Percentiles rank a stretch among this genome's conserved stretches.
phyloP scores from a whole-genome alignment of 225 moss, liverwort and hornwort species.

The Marchantia paleacea region DNA sequence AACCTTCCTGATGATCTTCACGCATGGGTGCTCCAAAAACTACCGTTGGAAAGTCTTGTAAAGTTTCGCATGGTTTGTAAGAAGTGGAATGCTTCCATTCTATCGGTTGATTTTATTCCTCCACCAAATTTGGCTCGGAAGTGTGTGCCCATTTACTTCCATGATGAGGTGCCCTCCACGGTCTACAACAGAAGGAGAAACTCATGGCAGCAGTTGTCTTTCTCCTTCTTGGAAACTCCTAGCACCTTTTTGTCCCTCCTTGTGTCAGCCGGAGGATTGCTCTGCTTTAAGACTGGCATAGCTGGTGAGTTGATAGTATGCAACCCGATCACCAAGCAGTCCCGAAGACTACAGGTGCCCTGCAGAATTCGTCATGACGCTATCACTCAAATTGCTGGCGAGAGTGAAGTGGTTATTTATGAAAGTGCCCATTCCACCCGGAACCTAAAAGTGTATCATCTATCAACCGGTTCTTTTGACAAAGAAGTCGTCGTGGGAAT shows the following conservation, averaged over 20 bases:
- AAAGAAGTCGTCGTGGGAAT: slow-evolving; percentile 43
- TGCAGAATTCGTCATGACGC: slow-evolving; percentile 27
- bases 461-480: slow-evolving; percentile 32
- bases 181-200: slow-evolving; percentile 41
- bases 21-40: slow-evolving; percentile 31
- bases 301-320: slow-evolving; percentile 40
- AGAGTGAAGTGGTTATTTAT: slow-evolving; percentile 18
- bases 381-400: slow-evolving; percentile 19
- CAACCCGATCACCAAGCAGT: slow-evolving; percentile 45
- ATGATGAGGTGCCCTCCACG: slow-evolving; percentile 32
- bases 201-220: slow-evolving; percentile 34
- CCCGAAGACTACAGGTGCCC: slow-evolving; percentile 30
- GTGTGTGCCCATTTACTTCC: slow-evolving; percentile 41
- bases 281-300: slow-evolving; percentile 40
- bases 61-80: slow-evolving; percentile 43
- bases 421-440: slow-evolving; percentile 29
- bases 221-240: slow-evolving; percentile 30
- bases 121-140: slow-evolving; percentile 41
- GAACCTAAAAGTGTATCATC: slow-evolving; percentile 29
- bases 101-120: slow-evolving; percentile 39
- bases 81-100: slow-evolving; percentile 43
- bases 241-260: slow-evolving; percentile 28
- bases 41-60: slow-evolving; percentile 40
- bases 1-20: slow-evolving; percentile 35
- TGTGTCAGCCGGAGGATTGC: slow-evolving; percentile 36